Evolutionary conservation across 768 basidiomycete genomes (phyloP).

Genomic region (Piloderma croceum): DNA sequence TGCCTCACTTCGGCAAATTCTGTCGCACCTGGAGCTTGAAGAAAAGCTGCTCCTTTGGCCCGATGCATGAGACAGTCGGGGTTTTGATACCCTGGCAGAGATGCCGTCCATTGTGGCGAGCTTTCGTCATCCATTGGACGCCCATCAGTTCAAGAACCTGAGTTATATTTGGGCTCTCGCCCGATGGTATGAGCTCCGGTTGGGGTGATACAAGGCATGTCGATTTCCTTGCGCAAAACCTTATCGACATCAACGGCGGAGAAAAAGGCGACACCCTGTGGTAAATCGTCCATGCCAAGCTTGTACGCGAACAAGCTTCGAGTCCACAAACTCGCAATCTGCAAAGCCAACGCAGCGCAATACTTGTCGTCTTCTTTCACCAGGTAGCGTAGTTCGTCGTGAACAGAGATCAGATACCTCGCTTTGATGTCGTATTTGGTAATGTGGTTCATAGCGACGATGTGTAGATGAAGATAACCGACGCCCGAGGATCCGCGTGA

Average conservation of each 20-base stretch:
- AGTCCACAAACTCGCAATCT: constrained; percentile 96
- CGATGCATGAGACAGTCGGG: constrained; percentile 65
- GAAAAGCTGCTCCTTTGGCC: constrained; percentile 55
- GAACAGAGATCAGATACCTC: constrained; percentile 92
- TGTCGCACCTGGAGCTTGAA: constrained; percentile 70
- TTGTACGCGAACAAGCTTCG: constrained; percentile 84
- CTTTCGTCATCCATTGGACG: constrained; percentile 58
- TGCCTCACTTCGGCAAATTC: constrained; percentile 68
- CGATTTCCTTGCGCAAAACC: constrained; percentile 91
- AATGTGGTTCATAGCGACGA: constrained; percentile 90
- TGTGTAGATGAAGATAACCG: constrained; percentile 94
- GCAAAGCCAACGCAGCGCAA: constrained; percentile 86
- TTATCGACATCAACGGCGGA: constrained; percentile 91
- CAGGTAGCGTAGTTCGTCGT: constrained; percentile 94
- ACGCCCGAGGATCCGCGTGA: constrained; percentile 97
- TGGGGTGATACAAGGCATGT: constrained; percentile 93
- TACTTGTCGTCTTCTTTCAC: constrained; percentile 85
- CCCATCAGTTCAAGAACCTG: constrained; percentile 55
- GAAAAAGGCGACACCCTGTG: constrained; percentile 95
- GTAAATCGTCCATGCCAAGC: constrained; percentile 94
- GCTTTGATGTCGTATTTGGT: constrained; percentile 78
- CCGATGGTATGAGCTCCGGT: constrained; percentile 71
- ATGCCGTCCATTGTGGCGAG: too few species aligned
- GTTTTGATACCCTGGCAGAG: constrained; percentile 49
- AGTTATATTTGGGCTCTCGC: constrained; percentile 78